A percentile compares a stretch with the other conserved stretches of the same genome.
Conservation (phyloP, 73 alveolate species). For the Paramecium sonneborni region DNA sequence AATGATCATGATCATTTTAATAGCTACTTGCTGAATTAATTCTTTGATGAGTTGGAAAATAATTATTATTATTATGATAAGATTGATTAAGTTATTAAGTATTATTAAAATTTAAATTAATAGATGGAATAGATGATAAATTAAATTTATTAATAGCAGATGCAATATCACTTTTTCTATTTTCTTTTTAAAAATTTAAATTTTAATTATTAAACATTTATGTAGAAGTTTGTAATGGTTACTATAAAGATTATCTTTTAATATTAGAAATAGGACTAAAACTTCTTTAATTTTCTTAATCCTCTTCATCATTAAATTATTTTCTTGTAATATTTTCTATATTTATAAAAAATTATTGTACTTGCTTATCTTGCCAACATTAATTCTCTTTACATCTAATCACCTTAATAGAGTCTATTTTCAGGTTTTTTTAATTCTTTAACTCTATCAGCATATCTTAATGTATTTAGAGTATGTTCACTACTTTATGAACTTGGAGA, state of each 20-base stretch:
- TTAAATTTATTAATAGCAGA: background rate
- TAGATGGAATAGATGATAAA: background rate
- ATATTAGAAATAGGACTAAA: background rate
- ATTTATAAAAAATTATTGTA: background rate
- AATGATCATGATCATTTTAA: background rate
- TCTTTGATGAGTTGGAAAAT: background rate
- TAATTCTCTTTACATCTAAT: background rate
- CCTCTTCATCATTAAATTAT: slow-evolving; percentile 21
- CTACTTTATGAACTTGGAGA: slow-evolving; percentile 96
- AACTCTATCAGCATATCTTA: slow-evolving; percentile 99
- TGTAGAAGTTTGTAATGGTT: background rate
- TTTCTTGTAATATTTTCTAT: slow-evolving; percentile 13
- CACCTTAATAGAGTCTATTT: background rate
- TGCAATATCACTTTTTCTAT: background rate
- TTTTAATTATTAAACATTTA: background rate
- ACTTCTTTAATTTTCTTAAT: background rate
- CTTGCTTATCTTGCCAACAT: background rate
- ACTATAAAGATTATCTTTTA: background rate
- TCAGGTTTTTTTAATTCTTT: slow-evolving; percentile 96
- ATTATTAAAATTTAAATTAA: background rate
- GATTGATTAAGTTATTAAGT: background rate
- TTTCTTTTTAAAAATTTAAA: background rate
- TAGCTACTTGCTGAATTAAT: background rate
- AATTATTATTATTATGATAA: background rate
- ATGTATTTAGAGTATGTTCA: slow-evolving; percentile 99